Percentiles rank a stretch among this genome's conserved stretches.
phyloP scores from a whole-genome alignment of 2,329 filamentous ascomycete genomes.

The Monosporascus cannonballus region DNA sequence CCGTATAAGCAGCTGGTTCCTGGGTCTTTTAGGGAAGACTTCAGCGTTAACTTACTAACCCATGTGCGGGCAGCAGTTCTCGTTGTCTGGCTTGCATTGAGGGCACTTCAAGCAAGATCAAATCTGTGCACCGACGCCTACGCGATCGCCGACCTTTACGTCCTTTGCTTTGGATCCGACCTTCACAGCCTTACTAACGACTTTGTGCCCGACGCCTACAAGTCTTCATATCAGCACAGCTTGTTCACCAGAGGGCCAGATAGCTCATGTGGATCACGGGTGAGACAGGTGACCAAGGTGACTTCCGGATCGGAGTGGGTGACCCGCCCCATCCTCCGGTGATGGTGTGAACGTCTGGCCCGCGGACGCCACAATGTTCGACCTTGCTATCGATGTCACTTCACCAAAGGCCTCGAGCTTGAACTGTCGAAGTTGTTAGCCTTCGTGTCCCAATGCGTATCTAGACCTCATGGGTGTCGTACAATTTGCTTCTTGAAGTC shows the following conservation, averaged over 20 bases:
- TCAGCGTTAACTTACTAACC: conserved; percentile 25
- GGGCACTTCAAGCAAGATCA: conserved; percentile 48
- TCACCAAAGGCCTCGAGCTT: conserved; percentile 30
- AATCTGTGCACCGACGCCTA: conserved; percentile 58
- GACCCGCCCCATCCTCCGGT: conserved; percentile 27
- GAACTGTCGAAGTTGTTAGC: conserved; percentile 12
- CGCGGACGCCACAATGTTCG: conserved; percentile 56
- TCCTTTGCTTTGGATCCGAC: conserved; percentile 32
- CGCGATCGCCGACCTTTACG: conserved; percentile 57
- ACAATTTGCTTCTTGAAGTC: conserved; percentile 26
- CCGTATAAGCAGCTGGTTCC: background rate
- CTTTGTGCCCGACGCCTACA: conserved; percentile 47
- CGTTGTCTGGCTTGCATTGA: conserved; percentile 35
- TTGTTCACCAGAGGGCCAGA: background rate
- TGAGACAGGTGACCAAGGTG: background rate
- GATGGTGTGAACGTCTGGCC: conserved; percentile 42
- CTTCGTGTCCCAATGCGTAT: background rate
- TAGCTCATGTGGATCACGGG: background rate
- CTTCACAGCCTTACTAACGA: conserved; percentile 46
- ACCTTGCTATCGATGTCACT: conserved; percentile 65
- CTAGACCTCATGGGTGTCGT: background rate
- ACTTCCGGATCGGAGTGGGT: conserved; percentile 34
- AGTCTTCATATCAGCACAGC: background rate
- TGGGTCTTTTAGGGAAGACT: too few relatives aligned
- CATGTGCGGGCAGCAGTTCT: conserved; percentile 43